A percentile compares a stretch with the other conserved stretches of the same genome.
Conservation (phyloP, 768 basidiomycete species). For the Suillus americanus region DNA sequence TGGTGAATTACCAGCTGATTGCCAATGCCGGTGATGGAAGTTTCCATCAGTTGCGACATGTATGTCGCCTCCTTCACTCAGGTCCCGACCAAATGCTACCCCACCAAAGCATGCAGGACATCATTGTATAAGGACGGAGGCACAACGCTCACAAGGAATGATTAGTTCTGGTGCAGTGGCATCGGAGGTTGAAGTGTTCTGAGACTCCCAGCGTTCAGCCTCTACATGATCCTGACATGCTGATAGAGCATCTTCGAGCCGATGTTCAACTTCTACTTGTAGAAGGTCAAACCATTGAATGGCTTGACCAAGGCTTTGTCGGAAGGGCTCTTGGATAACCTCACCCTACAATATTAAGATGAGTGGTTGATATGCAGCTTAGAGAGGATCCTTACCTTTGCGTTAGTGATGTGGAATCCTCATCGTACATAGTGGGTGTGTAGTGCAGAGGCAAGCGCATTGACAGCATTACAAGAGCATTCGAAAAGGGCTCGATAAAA, state of each 20-base stretch:
- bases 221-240: slow-evolving; percentile 1
- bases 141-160: not conserved
- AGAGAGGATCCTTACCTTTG: no score
- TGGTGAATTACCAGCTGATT: not conserved
- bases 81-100: slow-evolving; percentile 11
- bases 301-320: slow-evolving; percentile 23
- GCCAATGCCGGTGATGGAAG: not conserved
- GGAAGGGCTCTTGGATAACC: slow-evolving; percentile 29
- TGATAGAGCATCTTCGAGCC: slow-evolving; percentile 14
- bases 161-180: not conserved
- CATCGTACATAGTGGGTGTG: no score
- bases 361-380: no score
- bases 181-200: no score
- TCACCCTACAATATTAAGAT: not conserved
- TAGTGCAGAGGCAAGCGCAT: no score
- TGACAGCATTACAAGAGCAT: no score
- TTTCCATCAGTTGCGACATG: not conserved
- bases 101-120: slow-evolving; percentile 34
- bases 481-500: no score
- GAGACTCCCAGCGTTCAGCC: not conserved
- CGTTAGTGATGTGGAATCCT: no score
- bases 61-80: not conserved
- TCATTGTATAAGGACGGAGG: slow-evolving; percentile 13
- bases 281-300: slow-evolving; percentile 30
- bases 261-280: slow-evolving; percentile 11